Base-by-base conservation (phyloP, 2,329 filamentous ascomycete genomes). In the Fusarium nygamai region DNA sequence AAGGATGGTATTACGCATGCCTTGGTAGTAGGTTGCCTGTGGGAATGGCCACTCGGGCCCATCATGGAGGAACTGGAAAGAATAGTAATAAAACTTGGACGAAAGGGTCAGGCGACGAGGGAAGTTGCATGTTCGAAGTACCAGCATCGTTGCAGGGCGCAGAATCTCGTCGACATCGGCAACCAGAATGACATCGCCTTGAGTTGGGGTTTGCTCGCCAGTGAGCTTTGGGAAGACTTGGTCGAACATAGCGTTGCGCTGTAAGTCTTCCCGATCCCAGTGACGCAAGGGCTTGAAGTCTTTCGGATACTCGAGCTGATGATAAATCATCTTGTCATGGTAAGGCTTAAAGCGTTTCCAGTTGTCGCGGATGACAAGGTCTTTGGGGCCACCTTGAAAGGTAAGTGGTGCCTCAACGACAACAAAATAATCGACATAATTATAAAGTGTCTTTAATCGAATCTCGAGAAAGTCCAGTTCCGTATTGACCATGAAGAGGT, bases 381-480 rank as follows among this genome's bases (percentile, higher is more conserved):
- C 85, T 81, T 92, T 92, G 14, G 84, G 80, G 3, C 81, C 82
- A 41, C 87, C 87, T 22, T 90, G 90, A 73, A 92, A 92, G 3
- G 90, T 91, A 57, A 83, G 85, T 24, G 82, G 79, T 2, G 88
- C 86, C 81, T 92, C 91, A 58, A 92, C 85, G 39, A 92, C 85
- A 76, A 92, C 84, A 74, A 91, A 92, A 81, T 91, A 91, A 81
- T 92, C 90, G 67, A 92, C 89, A 47, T 87, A 82, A 44, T 87
- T 80, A 64, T 88, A 87, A 22, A 91, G 85, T 6, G 88, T 88
- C 75, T 89, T 85, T 7, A 92, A 83, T 17, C 90, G 88, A 54
- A 93, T 88, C 79, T 92, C 90, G 47, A 92, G 84, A 86, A 89
- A 91, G 81, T 92, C 90, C 19, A 92, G 84, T 81, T 92, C 91